Percentiles rank a stretch among this genome's conserved stretches.
These are phyloP conservation scores for Pelargonium citronellum DNA, from an alignment of 441 rosid species.

Conservation along the genomic window DNA sequence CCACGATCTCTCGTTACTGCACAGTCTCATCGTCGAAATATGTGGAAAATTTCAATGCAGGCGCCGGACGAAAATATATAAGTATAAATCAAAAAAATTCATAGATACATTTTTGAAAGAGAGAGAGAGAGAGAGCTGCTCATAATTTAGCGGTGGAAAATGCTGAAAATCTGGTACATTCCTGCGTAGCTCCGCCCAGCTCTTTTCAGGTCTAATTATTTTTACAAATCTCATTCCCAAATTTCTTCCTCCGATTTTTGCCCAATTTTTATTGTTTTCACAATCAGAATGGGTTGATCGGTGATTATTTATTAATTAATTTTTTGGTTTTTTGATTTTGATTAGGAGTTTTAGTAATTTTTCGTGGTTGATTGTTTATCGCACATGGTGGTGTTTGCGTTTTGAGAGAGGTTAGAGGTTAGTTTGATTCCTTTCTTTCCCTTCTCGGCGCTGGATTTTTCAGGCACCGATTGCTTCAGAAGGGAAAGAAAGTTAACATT, in stretches of 20 bases:
- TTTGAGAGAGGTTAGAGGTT: slow-evolving; percentile 20
- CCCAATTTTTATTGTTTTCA: too few relatives aligned
- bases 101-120: neutral
- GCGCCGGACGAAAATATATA: neutral
- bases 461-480: slow-evolving; percentile 37
- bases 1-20: neutral
- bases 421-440: slow-evolving; percentile 40
- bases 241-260: too few relatives aligned
- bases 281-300: too few relatives aligned
- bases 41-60: neutral
- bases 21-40: neutral
- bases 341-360: too few relatives aligned
- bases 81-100: neutral
- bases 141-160: slow-evolving; percentile 10
- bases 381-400: slow-evolving; percentile 35
- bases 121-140: slow-evolving; percentile 2
- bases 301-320: too few relatives aligned
- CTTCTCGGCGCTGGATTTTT: slow-evolving; percentile 47
- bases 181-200: slow-evolving; percentile 4
- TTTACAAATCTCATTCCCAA: too few relatives aligned
- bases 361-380: slow-evolving; percentile 12
- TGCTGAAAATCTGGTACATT: slow-evolving; percentile 9
- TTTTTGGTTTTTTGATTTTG: too few relatives aligned
- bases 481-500: slow-evolving; percentile 38
- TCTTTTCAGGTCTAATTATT: neutral